Percentiles rank a stretch among this genome's conserved stretches.
These are phyloP conservation scores for Neurospora tetraspora DNA, from an alignment of 495 filamentous ascomycete genomes.

Conservation along the genomic window DNA sequence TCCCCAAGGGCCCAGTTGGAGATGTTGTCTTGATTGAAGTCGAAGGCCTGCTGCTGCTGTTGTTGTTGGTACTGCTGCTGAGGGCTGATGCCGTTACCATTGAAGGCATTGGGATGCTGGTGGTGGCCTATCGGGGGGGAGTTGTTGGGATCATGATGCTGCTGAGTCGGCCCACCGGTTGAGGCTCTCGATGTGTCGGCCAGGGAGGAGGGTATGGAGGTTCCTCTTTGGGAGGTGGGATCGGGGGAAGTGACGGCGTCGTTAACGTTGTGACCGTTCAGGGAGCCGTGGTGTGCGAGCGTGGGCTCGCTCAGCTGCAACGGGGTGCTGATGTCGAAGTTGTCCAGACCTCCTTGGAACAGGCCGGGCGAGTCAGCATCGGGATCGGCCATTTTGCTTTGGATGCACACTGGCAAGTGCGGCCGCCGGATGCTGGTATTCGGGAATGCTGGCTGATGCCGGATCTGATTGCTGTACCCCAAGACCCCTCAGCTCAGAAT, in stretches of 20 bases:
- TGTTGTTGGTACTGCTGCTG: conserved; percentile 19
- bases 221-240: conserved; percentile 5
- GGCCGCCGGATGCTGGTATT: background rate
- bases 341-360: conserved; percentile 15
- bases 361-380: conserved; percentile 17
- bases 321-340: conserved; percentile 8
- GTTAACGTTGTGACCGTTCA: conserved; percentile 2
- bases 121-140: conserved; percentile 14
- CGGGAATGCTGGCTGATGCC: background rate
- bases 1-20: conserved; percentile 33
- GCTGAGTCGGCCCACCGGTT: conserved; percentile 12
- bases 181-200: conserved; percentile 3
- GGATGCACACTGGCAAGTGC: background rate
- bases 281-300: conserved; percentile 5
- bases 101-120: conserved; percentile 13
- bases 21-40: conserved; percentile 17
- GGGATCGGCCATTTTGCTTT: conserved; percentile 17
- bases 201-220: conserved; percentile 4
- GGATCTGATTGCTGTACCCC: background rate
- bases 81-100: conserved; percentile 20
- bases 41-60: conserved; percentile 20
- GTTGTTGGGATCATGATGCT: background rate
- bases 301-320: conserved; percentile 2
- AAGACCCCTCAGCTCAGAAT: background rate
- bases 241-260: conserved; percentile 10